Conservation (phyloP, 2,329 filamentous ascomycete species). For the Diaporthe sp. region DNA sequence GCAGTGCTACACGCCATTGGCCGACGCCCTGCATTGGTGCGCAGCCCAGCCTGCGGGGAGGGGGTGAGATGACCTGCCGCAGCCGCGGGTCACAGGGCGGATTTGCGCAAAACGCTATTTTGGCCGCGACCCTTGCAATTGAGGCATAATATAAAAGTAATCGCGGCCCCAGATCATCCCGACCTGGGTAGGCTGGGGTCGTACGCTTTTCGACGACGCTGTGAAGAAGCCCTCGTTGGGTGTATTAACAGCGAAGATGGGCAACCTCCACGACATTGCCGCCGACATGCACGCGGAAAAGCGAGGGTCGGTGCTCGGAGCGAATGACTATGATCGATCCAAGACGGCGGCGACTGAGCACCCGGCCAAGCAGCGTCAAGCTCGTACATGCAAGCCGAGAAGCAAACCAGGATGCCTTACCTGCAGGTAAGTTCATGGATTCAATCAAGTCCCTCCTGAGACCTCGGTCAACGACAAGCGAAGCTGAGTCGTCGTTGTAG, state of each 20-base stretch:
- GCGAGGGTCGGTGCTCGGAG: background rate
- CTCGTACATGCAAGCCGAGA: conserved; percentile 65
- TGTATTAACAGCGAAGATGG: background rate
- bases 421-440: conserved; percentile 68
- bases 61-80: conserved; percentile 25
- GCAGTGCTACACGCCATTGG: conserved; percentile 9
- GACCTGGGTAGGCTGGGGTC: background rate
- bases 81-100: conserved; percentile 23
- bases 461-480: background rate
- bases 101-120: conserved; percentile 32
- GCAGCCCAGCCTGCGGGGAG: conserved; percentile 27
- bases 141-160: conserved; percentile 3
- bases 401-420: conserved; percentile 74
- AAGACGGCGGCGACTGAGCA: background rate
- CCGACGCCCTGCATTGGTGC: conserved; percentile 1
- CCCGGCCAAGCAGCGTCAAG: conserved; percentile 50
- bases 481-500: conserved; percentile 46
- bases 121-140: conserved; percentile 5
- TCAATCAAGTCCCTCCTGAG: background rate
- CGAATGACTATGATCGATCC: background rate
- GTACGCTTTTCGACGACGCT: background rate
- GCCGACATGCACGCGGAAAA: background rate
- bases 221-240: background rate
- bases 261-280: background rate
- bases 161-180: background rate